Evolutionary conservation across 495 filamentous ascomycete species (phyloP), one percentile per base, ranked within the genome.

Genomic region (Neurospora pannonica): DNA sequence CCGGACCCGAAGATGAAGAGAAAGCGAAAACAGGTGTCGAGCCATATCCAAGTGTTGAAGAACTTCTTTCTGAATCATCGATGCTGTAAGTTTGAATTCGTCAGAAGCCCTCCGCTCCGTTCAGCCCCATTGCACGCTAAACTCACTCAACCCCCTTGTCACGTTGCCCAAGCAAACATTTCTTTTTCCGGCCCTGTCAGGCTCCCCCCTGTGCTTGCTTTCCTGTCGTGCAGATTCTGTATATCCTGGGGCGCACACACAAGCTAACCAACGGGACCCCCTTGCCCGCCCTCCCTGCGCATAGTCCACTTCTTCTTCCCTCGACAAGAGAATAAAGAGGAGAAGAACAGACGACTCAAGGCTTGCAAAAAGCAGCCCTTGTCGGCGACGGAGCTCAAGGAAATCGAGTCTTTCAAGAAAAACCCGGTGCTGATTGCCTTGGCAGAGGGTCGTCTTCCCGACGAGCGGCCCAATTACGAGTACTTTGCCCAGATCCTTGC

Each of bases 41-140:
- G 95, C 77, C 96, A 99, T 81, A 92, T 98, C 74, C 96, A 99
- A 84, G 95, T 98, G n/a, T 83, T 99, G 62, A 97, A 97, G 83
- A 89, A 89, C 15, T 92, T 94, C 78, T 85, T 74, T 84, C 86
- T 88, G 73, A 81, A 84, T 77, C 70, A 78, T 43, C 48, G 72
- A 70, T 80, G 78, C 48, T 79, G 77, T 81, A 76, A 80, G 78
- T 82, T 17, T 34, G 40, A 69, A 34, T 34, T 34, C 42, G 19
- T 67, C 28, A 34, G 24, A 60, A 34, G 31, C 28, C 21, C 4
- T 39, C 13, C 17, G 19, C 48, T 31, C 46, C 21, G n/a, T 24
- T 46, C n/a, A 19, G 36, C 40, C 42, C 71, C 38, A 31, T 38
- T 40, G 31, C 48, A 46, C 43, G n/a, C 71, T 28, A 28, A 7